Base-by-base conservation (phyloP, 202 grass and related monocot species). In the Hordeum pubiflorum region DNA sequence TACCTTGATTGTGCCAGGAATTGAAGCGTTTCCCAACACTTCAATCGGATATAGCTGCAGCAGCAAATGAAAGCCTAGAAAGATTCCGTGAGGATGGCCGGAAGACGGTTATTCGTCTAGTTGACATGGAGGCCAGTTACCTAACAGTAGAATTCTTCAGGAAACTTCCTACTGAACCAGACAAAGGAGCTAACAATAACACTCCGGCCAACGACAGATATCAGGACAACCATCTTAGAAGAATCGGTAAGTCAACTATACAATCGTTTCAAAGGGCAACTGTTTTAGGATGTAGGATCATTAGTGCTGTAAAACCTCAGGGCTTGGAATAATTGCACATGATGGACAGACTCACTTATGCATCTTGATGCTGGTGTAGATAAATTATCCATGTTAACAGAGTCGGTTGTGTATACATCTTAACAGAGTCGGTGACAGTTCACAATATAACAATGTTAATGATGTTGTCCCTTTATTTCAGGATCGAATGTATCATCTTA, bases 1-100 rank as follows among this genome's bases (percentile, higher is more conserved):
- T 69, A 18, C 34, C 69, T 41, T 87, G 33, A 43, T 12, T 75
- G 14, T 31, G 64, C 6, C 74, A 98, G 96, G 96, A 98, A 79
- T 50, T 98, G 83, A 98, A 98, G 83, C 92, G 96, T 80, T 98
- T 98, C 74, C 96, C 96, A 61, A 86, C 96, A n/a, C 96, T 98
- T 87, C 92, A 98, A 91, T 59, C 90, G 0, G 96, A 98, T 79
- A 95, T 98, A 91, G 92, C 96, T 83, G 92, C 96, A 44, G 96
- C 92, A 77, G 84, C 96, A 83, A 95, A 98, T 81, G 96, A 98
- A 85, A 73, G 92, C 37, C 78, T 98, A 50, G 96, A 98, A 87
- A 95, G 88, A 84, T 98, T 98, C 66, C 90, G 96, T 6, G 92
- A 98, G 69, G 96, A 98, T 24, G 79, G 96, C 10, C 88, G 88